Conservation (phyloP, 1,284 basidiomycete species). For the Pulveroboletus sp. region DNA sequence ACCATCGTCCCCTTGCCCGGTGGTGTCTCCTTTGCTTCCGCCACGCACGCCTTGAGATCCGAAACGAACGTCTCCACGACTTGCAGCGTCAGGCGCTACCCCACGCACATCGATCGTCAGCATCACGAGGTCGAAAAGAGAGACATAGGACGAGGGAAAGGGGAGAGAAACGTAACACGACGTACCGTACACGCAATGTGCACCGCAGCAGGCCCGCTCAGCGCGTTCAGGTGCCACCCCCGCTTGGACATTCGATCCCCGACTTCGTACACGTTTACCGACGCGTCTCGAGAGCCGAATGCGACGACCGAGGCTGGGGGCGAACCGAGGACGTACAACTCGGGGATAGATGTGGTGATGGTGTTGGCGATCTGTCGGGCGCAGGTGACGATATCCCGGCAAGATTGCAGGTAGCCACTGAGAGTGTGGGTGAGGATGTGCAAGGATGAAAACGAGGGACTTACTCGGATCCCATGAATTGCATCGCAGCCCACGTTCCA, state of each 20-base stretch:
- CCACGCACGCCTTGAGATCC: constrained; percentile 79
- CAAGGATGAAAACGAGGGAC: constrained; percentile 26
- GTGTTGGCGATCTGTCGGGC: constrained; percentile 67
- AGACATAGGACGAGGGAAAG: not conserved
- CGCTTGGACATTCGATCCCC: constrained; percentile 86
- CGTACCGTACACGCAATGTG: constrained; percentile 94
- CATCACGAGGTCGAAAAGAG: too few relatives aligned
- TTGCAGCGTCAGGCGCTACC: constrained; percentile 73
- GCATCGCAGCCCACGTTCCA: constrained; percentile 95
- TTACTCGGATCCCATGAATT: constrained; percentile 84
- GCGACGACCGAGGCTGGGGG: constrained; percentile 92
- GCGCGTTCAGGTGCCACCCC: constrained; percentile 91
- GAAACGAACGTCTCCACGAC: constrained; percentile 77
- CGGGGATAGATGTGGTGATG: constrained; percentile 70
- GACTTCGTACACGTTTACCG: constrained; percentile 79
- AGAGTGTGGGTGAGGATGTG: not conserved
- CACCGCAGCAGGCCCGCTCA: constrained; percentile 78
- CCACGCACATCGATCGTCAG: not conserved
- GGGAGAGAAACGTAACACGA: constrained; percentile 12
- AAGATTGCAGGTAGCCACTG: constrained; percentile 91
- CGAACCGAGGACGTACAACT: constrained; percentile 85
- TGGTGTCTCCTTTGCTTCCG: constrained; percentile 58
- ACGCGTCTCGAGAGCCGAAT: constrained; percentile 66
- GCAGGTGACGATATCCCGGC: constrained; percentile 78
- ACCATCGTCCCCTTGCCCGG: constrained; percentile 81